Conservation (phyloP, 345 rosid genomes). For the Ceriops decandra region DNA sequence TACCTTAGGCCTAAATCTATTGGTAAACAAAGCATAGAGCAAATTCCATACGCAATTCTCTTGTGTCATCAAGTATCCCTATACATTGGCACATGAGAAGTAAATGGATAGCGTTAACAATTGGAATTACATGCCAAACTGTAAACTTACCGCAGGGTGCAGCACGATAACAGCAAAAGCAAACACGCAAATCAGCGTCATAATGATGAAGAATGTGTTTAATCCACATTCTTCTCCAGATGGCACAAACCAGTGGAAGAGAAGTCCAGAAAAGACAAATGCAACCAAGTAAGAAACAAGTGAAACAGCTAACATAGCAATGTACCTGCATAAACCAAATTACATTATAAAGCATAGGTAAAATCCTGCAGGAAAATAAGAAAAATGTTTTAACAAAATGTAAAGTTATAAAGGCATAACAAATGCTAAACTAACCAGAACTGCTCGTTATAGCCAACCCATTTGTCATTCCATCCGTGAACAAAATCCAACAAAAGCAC, state of each 20-base stretch:
- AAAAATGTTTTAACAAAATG: constrained; percentile 3
- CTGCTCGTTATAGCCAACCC: constrained; percentile 95
- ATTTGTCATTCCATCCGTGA: constrained; percentile 98
- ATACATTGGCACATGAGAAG: not conserved
- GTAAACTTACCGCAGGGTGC: constrained; percentile 84
- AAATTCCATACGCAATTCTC: too few relatives aligned
- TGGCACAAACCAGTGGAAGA: constrained; percentile 94
- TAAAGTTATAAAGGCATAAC: not conserved
- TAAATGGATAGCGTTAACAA: not conserved
- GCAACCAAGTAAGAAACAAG: constrained; percentile 81
- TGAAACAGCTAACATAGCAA: constrained; percentile 73
- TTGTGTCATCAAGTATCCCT: not conserved
- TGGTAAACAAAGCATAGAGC: not conserved
- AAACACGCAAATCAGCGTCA: constrained; percentile 63
- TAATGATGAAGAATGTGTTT: constrained; percentile 77
- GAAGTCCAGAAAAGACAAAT: constrained; percentile 90
- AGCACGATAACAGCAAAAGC: constrained; percentile 77
- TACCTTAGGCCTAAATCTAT: not conserved
- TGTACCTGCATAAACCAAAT: constrained; percentile 49
- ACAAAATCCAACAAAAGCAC: constrained; percentile 98
- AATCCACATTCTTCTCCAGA: constrained; percentile 97
- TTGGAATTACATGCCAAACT: not conserved
- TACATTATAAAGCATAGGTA: not conserved
- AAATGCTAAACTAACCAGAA: constrained; percentile 69
- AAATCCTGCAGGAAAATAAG: constrained; percentile 1